Evolutionary conservation across 257 asterid species (phyloP).

Genomic region (Buddleja alternifolia): DNA sequence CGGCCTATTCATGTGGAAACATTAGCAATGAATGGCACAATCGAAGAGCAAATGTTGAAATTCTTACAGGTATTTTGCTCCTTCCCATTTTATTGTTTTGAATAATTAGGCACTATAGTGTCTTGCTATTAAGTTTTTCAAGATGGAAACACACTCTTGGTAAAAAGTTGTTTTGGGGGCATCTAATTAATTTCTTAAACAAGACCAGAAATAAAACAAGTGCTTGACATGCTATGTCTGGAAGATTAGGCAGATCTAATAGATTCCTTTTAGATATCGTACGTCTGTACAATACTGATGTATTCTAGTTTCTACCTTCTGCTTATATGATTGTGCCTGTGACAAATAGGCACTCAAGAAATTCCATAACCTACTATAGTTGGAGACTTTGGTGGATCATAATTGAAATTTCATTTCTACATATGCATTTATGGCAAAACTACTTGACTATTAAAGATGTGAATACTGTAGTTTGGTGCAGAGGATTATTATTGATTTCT

Average conservation of each 20-base stretch:
- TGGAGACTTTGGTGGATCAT: neutral
- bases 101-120: constrained; percentile 6
- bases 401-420: neutral
- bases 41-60: constrained; percentile 93
- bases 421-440: neutral
- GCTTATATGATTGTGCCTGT: constrained; percentile 12
- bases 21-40: constrained; percentile 89
- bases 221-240: neutral
- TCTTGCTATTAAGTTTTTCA: constrained; percentile 13
- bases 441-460: neutral
- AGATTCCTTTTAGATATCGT: neutral
- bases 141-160: neutral
- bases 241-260: neutral
- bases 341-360: neutral
- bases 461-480: constrained; percentile 1
- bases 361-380: neutral
- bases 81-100: constrained; percentile 6
- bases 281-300: neutral
- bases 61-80: constrained; percentile 70
- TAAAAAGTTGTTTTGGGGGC: neutral
- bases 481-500: neutral
- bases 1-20: constrained; percentile 93
- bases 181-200: constrained; percentile 19
- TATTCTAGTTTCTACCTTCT: neutral
- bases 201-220: neutral